Evolutionary conservation across 2,329 filamentous ascomycete genomes (phyloP).

Genomic region (Cladosporium colombiae): DNA sequence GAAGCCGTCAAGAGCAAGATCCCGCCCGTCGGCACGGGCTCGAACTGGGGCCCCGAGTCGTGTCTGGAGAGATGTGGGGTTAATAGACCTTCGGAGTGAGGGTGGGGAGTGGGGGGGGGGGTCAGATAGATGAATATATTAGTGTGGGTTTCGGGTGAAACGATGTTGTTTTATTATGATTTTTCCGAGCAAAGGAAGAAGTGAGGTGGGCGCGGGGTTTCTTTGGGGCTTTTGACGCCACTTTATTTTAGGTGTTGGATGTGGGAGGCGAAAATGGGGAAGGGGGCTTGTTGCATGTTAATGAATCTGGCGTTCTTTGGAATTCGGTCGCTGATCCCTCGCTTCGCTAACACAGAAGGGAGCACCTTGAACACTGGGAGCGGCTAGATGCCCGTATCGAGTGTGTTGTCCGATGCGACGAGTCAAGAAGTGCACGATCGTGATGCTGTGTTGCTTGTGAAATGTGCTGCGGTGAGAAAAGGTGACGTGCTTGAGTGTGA

Average conservation of each 20-base stretch:
- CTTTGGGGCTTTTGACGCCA: background rate
- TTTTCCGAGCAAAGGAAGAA: too few relatives aligned
- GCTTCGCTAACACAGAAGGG: background rate
- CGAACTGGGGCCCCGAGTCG: conserved; percentile 43
- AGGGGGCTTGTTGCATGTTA: background rate
- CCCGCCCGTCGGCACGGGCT: conserved; percentile 45
- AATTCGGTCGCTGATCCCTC: background rate
- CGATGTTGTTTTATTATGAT: background rate
- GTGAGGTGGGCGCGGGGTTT: background rate
- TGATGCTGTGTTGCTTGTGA: background rate
- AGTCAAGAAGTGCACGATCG: background rate
- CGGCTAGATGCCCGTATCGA: background rate
- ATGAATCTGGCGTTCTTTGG: background rate
- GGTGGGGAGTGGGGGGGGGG: background rate
- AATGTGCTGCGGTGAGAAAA: background rate
- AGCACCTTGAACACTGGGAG: background rate
- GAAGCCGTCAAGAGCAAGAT: conserved; percentile 37
- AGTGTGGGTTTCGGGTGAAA: background rate
- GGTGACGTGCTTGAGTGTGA: background rate
- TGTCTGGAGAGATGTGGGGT: conserved; percentile 42
- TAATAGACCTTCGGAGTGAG: background rate
- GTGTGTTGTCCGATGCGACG: background rate
- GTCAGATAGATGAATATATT: too few relatives aligned
- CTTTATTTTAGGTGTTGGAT: background rate
- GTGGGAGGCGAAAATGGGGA: background rate